A percentile compares a stretch with the other conserved stretches of the same genome.
These are phyloP conservation scores for Penicillium sp. DNA, from an alignment of 2,329 filamentous ascomycete species.

Conservation along the genomic window DNA sequence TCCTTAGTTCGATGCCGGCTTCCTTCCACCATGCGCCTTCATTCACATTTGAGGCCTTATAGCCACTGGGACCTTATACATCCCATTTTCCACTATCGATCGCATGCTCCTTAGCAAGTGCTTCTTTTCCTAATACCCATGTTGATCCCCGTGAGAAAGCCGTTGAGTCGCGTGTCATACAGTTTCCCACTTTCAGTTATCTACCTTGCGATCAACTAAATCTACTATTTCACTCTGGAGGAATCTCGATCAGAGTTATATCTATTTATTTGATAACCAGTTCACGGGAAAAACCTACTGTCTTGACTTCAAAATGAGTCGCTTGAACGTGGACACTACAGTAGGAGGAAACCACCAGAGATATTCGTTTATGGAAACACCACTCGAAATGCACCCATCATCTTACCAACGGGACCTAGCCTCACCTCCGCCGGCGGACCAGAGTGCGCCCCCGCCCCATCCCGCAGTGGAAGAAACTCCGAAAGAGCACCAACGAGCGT, in stretches of 20 bases:
- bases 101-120: neutral
- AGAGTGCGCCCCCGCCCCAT: constrained; percentile 7
- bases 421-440: neutral
- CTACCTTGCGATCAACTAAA: neutral
- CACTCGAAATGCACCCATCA: constrained; percentile 20
- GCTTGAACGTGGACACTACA: constrained; percentile 20
- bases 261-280: neutral
- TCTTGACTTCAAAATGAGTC: constrained; percentile 20
- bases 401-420: neutral
- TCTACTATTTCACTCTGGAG: neutral
- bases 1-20: constrained; percentile 9
- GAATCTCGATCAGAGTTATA: too few relatives aligned
- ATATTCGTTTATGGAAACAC: constrained; percentile 27
- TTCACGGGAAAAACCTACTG: neutral
- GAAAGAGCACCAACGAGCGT: neutral
- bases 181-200: neutral
- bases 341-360: constrained; percentile 12
- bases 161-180: constrained; percentile 2
- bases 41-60: constrained; percentile 4
- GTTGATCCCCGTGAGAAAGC: constrained; percentile 4
- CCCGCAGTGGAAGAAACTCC: neutral
- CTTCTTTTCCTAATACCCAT: neutral
- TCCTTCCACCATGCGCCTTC: constrained; percentile 14
- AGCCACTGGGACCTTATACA: neutral
- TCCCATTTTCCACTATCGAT: neutral